A percentile compares a stretch with the other conserved stretches of the same genome.
Conservation (phyloP, 176 grass and related monocot species). For the Chrysopogon serrulatus region DNA sequence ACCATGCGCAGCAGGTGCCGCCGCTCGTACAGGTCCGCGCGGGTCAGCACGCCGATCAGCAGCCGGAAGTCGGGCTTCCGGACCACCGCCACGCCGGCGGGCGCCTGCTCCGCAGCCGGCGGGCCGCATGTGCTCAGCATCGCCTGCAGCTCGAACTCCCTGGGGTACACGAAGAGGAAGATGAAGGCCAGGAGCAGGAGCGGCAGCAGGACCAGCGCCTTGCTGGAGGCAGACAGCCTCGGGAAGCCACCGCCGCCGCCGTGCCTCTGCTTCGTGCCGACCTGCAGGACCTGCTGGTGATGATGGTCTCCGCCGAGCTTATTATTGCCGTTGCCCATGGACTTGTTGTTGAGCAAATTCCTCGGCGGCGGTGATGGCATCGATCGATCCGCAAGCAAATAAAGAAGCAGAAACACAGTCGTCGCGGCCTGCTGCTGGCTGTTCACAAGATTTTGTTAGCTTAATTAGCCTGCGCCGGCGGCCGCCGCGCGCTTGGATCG, state of each 20-base stretch:
- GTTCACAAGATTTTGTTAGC: background rate
- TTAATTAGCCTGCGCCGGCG: no score
- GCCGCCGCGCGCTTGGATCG: no score
- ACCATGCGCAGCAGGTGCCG: constrained; percentile 67
- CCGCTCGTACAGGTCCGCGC: constrained; percentile 51
- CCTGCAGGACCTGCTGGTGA: background rate
- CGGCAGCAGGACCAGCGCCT: constrained; percentile 44
- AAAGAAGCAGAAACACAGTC: background rate
- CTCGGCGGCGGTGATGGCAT: background rate
- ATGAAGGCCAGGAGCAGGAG: constrained; percentile 49
- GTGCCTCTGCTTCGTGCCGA: constrained; percentile 16
- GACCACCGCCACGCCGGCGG: background rate
- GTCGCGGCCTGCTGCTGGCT: background rate
- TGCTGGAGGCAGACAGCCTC: constrained; percentile 33
- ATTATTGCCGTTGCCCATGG: background rate
- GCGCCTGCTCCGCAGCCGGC: background rate
- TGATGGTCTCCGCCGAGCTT: background rate
- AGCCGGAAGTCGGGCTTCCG: constrained; percentile 55
- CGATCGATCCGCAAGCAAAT: background rate
- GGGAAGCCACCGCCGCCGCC: background rate
- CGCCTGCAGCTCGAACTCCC: constrained; percentile 64
- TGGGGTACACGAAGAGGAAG: constrained; percentile 59
- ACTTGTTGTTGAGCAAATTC: background rate
- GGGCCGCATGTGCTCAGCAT: constrained; percentile 35
- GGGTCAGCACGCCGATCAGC: constrained; percentile 58